Base-by-base conservation (phyloP, 2,329 filamentous ascomycete species). In the Fonsecaea pugnacius region DNA sequence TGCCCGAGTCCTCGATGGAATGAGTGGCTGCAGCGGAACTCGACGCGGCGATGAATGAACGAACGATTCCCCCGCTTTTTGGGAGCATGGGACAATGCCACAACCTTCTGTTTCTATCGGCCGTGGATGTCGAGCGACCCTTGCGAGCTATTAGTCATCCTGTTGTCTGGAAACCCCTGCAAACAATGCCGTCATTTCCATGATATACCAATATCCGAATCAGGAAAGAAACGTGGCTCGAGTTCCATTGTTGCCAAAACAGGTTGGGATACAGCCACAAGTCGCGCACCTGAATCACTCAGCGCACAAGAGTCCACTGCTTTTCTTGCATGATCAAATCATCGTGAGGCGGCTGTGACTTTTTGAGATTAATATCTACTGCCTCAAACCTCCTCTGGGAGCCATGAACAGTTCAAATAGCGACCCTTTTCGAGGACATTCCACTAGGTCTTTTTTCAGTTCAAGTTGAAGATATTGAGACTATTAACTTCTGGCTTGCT, bases 191-290 rank as follows among this genome's bases (percentile, higher is more conserved):
- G 27, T 21, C 14, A n/a, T 18, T 32, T n/a, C n/a, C n/a, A n/a
- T n/a, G 16, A 4, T 50, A 18, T 51, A 62, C 60, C 60, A 57
- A 12, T 10, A 18, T 14, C 60, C 60, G 35, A 40, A 51, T 57
- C 14, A 18, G 60, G 60, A 57, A 62, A 62, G 50, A 62, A 52
- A 62, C 60, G 60, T 62, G 60, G 51, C 60, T 27, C 24, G 35
- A n/a, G 18, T 30, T 18, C 10, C 8, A n/a, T 12, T n/a, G 32
- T 12, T 5, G 56, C 7, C 9, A 21, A 36, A 30, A 61, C 36
- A 50, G n/a, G 18, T 8, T 5, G 10, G 12, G 27, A 21, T 24
- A n/a, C 38, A n/a, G 8, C 14, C 9, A 7, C 18, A 24, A 46
- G 16, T 16, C 36, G 18, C 10, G 3, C 27, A 30, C 35, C 21